Conservation (phyloP, 768 basidiomycete genomes). For the Trametes cingulata region DNA sequence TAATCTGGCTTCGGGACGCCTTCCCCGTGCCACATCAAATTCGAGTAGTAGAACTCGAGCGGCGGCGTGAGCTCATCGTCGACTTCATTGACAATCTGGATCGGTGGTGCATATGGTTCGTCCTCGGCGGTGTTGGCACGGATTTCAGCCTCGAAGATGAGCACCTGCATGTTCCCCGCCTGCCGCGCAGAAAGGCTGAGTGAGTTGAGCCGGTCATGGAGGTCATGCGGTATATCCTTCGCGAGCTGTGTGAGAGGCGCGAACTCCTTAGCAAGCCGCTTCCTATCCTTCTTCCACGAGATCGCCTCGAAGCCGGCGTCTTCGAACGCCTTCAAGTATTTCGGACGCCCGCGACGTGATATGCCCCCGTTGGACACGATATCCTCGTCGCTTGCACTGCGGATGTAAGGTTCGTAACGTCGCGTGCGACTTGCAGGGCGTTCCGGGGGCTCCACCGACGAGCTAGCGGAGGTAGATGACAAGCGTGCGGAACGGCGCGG, state of each 20-base stretch:
- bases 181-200: slow-evolving; percentile 42
- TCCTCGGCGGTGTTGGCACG: slow-evolving; percentile 61
- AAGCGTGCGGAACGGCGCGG: slow-evolving; percentile 19
- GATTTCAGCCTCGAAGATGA: slow-evolving; percentile 67
- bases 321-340: slow-evolving; percentile 2
- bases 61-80: slow-evolving; percentile 71
- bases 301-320: slow-evolving; percentile 22
- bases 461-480: slow-evolving; percentile 15
- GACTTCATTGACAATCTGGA: slow-evolving; percentile 66
- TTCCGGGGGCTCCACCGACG: slow-evolving; percentile 18
- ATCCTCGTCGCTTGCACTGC: slow-evolving; percentile 7
- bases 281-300: slow-evolving; percentile 24
- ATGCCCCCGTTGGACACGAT: neutral
- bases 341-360: neutral
- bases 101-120: slow-evolving; percentile 69
- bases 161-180: slow-evolving; percentile 44
- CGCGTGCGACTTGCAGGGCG: neutral
- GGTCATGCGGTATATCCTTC: slow-evolving; percentile 56
- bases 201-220: slow-evolving; percentile 69
- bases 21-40: slow-evolving; percentile 73
- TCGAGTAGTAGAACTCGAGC: slow-evolving; percentile 89
- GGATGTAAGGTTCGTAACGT: slow-evolving; percentile 3
- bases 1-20: slow-evolving; percentile 68
- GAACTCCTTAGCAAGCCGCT: slow-evolving; percentile 21
- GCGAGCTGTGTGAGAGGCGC: slow-evolving; percentile 27